Base-by-base conservation (phyloP, 2,329 filamentous ascomycete genomes). In the Pestalotiopsis sp. region DNA sequence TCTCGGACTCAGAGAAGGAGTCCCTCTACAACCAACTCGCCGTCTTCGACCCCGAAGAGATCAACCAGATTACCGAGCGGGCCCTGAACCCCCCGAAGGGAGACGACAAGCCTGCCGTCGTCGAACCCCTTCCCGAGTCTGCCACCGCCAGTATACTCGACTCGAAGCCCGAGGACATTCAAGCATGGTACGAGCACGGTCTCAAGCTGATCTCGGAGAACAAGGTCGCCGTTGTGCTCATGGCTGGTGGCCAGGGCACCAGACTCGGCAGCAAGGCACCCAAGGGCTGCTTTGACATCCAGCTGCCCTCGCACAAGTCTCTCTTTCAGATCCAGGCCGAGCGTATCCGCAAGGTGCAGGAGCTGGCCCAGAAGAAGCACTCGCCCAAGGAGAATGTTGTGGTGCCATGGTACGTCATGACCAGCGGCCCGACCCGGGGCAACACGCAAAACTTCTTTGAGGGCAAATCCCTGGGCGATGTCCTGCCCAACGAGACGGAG, bases 321-420 rank as follows among this genome's bases (percentile, higher is more conserved):
- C 88, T 99, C 70, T 99, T 99, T 88, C 95, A 98, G 85, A 93
- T 99, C 75, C 96, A 99, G 83, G 96, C 93, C 59, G 95, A 99
- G 88, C 88, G 96, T 67, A 98, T 99, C 78, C 87, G 87, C 76
- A 97, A 94, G 84, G 83, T 97, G 9, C 93, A 98, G 83, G 83
- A 90, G 76, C 85, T 98, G 72, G 95, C 95, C 58, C 87, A 90
- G 75, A 90, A 92, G 80, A 90, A 91, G 78, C 85, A 88, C 66
- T 87, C 87, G 68, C 84, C 83, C 70, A 84, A 84, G 63, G 80
- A 81, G 71, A 85, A 84, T 67, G 89, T 90, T 58, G 85, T 92
- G 39, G 91, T 98, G 57, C 96, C 96, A 13, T 99, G 96, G 96
- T 99, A 99, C 83, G 94, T 99, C 81, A 99, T 99, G 96, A 99